Evolutionary conservation across 805 yeast genomes (phyloP), one percentile per base, ranked within the genome.

Genomic region (Teunomyces tritomae): DNA sequence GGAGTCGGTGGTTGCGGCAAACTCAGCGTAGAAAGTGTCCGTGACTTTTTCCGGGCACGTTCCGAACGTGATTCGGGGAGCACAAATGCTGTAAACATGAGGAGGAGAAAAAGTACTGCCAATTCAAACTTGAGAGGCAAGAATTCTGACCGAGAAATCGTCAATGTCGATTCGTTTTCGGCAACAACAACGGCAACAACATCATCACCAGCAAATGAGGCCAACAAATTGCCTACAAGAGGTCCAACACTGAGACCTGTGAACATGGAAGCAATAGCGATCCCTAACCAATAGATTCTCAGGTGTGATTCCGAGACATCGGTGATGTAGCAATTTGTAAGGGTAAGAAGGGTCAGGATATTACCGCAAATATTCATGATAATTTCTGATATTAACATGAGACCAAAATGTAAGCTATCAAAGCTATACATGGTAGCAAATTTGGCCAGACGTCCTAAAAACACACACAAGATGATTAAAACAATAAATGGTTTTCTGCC

Each of bases 201-300:
- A 5, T 28, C 24, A 10, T 17, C 16, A 10, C 26, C 10, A 7
- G 44, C 35, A 36, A 42, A 13, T 11, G 28, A 42, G 5, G 32
- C 24, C 4, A 29, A 37, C n/a, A 32, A 27, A 29, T 83, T 78
- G 2, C 88, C 83, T 1, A 77, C 45, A 33, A 83, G 51, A 0
- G 95, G 94, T 1, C 92, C 94, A 7, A 77, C 9, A 1, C 85
- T 84, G 53, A 82, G 57, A 0, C 90, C 87, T 3, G 76, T 70
- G 56, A 79, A 84, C 43, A 85, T 64, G 13, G 78, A 64, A 8
- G 91, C 87, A 59, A 78, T 70, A 24, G 79, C 67, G 27, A 80
- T 66, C 9, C 91, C 88, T 53, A 87, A 68, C 16, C 77, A 71
- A 45, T 78, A 74, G 20, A 81, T 76, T 51, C 96, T 68, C 47